Evolutionary conservation across 2,329 filamentous ascomycete species (phyloP).

Genomic region (Aspergillus udagawae): DNA sequence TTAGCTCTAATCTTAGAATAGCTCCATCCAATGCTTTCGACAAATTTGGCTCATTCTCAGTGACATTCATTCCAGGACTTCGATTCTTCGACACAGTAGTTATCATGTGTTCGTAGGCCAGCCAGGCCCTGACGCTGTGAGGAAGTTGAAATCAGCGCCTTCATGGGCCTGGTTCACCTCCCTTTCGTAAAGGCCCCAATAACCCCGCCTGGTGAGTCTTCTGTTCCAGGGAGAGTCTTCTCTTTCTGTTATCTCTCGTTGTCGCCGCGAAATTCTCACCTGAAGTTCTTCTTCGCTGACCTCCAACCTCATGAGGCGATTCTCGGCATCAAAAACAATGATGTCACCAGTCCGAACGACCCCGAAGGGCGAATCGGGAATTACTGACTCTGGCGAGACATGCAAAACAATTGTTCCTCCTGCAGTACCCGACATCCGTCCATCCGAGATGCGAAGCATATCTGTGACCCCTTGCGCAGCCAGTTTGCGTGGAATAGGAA

Average conservation of each 20-base stretch:
- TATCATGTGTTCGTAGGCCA: no score
- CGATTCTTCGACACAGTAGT: no score
- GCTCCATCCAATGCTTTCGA: no score
- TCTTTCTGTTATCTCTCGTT: conserved; percentile 7
- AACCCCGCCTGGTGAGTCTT: conserved; percentile 28
- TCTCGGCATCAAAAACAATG: conserved; percentile 45
- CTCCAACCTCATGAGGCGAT: conserved; percentile 39
- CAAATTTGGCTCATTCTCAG: no score
- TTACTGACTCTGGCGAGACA: conserved; percentile 49
- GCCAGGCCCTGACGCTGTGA: conserved; percentile 28
- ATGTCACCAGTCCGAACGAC: conserved; percentile 47
- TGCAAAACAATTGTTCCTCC: conserved; percentile 54
- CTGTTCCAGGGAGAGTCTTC: conserved; percentile 14
- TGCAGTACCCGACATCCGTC: conserved; percentile 54
- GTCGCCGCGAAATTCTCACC: conserved; percentile 25
- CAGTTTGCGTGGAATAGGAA: conserved; percentile 50
- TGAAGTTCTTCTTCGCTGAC: conserved; percentile 41
- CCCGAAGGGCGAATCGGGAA: conserved; percentile 47
- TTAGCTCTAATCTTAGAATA: no score
- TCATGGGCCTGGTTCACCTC: conserved; percentile 41
- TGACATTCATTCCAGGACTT: no score
- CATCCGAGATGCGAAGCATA: conserved; percentile 53
- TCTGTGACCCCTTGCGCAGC: conserved; percentile 46
- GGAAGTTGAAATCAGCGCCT: conserved; percentile 39
- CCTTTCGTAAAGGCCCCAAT: conserved; percentile 39